phyloP scores from a whole-genome alignment of 768 basidiomycete genomes.

The Ramaria rubella region DNA sequence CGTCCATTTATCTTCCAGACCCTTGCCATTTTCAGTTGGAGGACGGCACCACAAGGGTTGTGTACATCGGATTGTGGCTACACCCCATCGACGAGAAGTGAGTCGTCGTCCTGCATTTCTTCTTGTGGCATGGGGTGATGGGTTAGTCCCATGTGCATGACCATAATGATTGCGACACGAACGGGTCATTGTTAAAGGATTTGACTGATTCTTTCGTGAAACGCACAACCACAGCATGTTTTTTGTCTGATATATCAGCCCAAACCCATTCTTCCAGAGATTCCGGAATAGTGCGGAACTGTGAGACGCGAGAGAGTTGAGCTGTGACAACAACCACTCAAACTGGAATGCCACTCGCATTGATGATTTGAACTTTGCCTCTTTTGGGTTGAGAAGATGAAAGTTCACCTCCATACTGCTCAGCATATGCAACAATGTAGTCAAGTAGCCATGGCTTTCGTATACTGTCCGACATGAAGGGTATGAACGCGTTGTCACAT shows the following conservation, averaged over 20 bases:
- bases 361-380: constrained; percentile 53
- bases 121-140: too few species aligned
- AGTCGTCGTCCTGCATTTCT: constrained; percentile 5
- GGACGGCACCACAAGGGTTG: constrained; percentile 25
- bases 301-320: not conserved
- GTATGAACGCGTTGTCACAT: not conserved
- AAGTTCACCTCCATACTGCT: constrained; percentile 44
- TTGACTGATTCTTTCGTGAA: constrained; percentile 47
- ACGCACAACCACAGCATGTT: constrained; percentile 42
- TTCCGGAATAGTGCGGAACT: constrained; percentile 52
- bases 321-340: not conserved
- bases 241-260: constrained; percentile 58
- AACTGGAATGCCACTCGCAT: constrained; percentile 31
- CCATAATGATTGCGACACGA: not conserved
- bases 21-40: constrained; percentile 25
- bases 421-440: constrained; percentile 45
- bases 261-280: constrained; percentile 41
- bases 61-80: not conserved
- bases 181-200: constrained; percentile 28
- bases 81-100: not conserved
- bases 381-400: constrained; percentile 29
- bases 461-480: constrained; percentile 33
- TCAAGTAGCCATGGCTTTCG: constrained; percentile 48
- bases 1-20: constrained; percentile 34
- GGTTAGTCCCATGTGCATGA: too few species aligned